Base-by-base conservation (phyloP, 768 basidiomycete species). In the Psilocybe cyanescens region DNA sequence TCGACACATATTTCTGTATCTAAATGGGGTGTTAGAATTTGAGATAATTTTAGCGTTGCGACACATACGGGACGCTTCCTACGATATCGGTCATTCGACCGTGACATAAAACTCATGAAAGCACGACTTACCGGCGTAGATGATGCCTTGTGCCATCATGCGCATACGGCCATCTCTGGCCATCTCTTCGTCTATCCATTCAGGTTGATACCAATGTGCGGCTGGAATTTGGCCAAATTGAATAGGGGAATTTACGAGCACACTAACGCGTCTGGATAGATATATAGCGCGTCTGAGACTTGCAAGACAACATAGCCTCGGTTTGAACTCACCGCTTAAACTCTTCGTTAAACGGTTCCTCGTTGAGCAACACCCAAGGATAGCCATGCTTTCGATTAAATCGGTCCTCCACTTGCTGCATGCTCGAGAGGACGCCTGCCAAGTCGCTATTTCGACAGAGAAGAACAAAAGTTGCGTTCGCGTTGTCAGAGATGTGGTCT, bases 1-100 rank as follows among this genome's bases (percentile, higher is more conserved):
- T 9, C 96, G 86, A 75, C 96, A 97, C 96, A 97, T 97, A 67
- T 97, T 95, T 44, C 95, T 87, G 70, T 97, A 97, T 17, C 86
- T 89, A 66, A 24, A 53, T 44, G 52, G 53, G 19, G 45, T 31
- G 19, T 16, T 41, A 24, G 12, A 54, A 33, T 37, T 12, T 30
- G 58, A 24, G 31, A 29, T 17, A 31, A 28, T 24, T 37, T 45
- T 9, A 47, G 11, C 46, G 19, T 55, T 16, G 54, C 39, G 8
- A 53, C 11, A 84, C 88, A 63, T 74, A 91, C 89, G 90, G 79
- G 24, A 91, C 83, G 68, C 90, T 91, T 57, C 86, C 90, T 91
- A 64, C 37, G 60, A 70, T 17, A 41, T 17, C 44, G 53, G 49
- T 62, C 54, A 64, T 48, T 45, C 11, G 37, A 35, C 41, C 47